These are phyloP conservation scores for Paraconiothyrium sp. DNA, from an alignment of 2,329 filamentous ascomycete species.

Conservation along the genomic window DNA sequence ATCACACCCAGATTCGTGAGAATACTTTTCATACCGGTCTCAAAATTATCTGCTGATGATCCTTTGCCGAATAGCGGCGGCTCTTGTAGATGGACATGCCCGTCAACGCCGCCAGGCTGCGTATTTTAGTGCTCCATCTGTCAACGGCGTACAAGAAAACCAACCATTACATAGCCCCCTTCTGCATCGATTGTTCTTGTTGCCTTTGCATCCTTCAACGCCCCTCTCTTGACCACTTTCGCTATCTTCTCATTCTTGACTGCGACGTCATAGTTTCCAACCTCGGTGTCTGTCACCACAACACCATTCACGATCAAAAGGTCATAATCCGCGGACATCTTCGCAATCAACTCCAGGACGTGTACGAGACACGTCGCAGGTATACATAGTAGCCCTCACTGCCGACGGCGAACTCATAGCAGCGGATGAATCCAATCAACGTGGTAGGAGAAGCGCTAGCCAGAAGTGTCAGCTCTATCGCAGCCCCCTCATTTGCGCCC, in stretches of 20 bases:
- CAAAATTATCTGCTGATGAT: conserved; percentile 52
- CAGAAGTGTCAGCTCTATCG: conserved; percentile 31
- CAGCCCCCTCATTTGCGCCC: conserved; percentile 35
- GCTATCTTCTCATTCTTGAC: conserved; percentile 55
- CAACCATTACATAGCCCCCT: conserved; percentile 56
- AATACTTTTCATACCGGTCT: conserved; percentile 36
- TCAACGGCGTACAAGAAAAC: not conserved
- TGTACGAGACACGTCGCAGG: not conserved
- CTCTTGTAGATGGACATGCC: conserved; percentile 59
- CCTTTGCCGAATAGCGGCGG: conserved; percentile 57
- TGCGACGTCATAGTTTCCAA: conserved; percentile 54
- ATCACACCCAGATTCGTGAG: no score
- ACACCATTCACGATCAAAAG: conserved; percentile 55
- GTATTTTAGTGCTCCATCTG: not conserved
- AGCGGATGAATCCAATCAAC: conserved; percentile 7
- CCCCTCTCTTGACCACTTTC: conserved; percentile 44
- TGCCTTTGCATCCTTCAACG: conserved; percentile 39
- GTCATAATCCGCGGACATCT: conserved; percentile 42
- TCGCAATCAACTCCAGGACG: not conserved
- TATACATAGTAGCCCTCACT: conserved; percentile 4
- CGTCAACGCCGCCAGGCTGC: conserved; percentile 55
- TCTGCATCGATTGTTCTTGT: conserved; percentile 53
- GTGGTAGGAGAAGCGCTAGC: conserved; percentile 25
- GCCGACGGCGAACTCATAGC: conserved; percentile 12
- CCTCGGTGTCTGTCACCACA: conserved; percentile 52